Base-by-base conservation (phyloP, 2,329 filamentous ascomycete species). In the Monilinia polystroma region DNA sequence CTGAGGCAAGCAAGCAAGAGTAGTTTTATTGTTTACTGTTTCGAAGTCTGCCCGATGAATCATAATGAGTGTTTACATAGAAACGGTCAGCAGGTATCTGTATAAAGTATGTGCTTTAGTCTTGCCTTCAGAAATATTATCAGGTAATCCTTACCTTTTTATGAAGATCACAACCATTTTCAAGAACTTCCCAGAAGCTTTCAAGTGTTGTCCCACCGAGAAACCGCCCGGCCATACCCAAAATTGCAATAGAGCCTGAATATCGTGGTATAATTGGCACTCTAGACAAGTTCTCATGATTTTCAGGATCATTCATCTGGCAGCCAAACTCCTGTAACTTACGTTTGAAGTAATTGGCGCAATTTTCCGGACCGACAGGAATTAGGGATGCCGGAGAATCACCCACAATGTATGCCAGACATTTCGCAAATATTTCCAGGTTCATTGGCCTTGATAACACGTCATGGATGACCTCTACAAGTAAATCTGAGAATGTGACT, bases 31-130 rank as follows among this genome's bases (percentile, higher is more conserved):
- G 20, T n/a, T 47, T 43, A 47, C 45, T 47, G 16, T 47, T 47
- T 47, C 45, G 45, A 47, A 47, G 45, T n/a, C 18, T 47, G 7
- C 45, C 45, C 18, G 45, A 20, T n/a, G 45, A 14, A 47, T 47
- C 45, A 47, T n/a, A 47, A 5, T 47, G 45, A n/a, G 45, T 47
- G 18, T 47, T 47, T 47, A 47, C 20, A n/a, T 47, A 18, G 18
- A 47, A 47, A 47, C 45, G 45, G 45, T 47, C 45, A 47, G 45
- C 45, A n/a, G 45, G 45, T 47, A 47, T 47, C 45, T 47, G 45
- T 20, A n/a, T 20, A n/a, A 18, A n/a, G 45, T n/a, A 18, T 47
- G 20, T 47, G 45, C 45, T 47, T 47, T 47, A 47, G 45, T n/a
- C 20, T 47, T n/a, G 45, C 20, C 18, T n/a, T 7, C 45, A 20